Conservation (phyloP, 2,329 filamentous ascomycete genomes). For the Aspergillus novofumigatus region DNA sequence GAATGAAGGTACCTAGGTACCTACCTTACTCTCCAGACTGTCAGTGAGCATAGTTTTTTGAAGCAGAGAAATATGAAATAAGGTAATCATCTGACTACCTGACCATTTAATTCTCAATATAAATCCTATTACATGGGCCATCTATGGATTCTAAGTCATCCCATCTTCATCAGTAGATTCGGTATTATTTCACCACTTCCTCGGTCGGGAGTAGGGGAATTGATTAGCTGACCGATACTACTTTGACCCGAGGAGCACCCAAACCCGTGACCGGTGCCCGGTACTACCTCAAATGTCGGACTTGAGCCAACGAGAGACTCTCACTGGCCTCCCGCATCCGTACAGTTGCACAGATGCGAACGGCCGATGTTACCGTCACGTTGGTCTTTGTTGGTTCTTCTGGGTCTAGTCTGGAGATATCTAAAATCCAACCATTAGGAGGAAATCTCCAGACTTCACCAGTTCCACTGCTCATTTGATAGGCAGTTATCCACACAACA, state of each 20-base stretch:
- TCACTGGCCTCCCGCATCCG: constrained; percentile 13
- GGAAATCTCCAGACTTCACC: neutral
- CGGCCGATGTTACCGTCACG: constrained; percentile 18
- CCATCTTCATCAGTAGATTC: neutral
- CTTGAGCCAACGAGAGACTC: neutral
- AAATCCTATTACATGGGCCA: neutral
- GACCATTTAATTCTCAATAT: neutral
- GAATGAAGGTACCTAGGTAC: too few relatives aligned
- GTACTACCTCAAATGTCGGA: constrained; percentile 3
- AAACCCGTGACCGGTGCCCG: neutral
- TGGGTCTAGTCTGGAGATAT: neutral
- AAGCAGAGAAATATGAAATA: neutral
- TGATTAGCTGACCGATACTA: neutral
- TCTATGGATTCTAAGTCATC: neutral
- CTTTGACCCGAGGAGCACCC: neutral
- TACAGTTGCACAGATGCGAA: constrained; percentile 9
- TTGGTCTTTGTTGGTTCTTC: neutral
- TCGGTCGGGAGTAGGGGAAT: neutral
- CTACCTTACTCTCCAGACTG: neutral
- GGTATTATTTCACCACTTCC: neutral
- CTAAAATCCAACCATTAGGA: neutral
- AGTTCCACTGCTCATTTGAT: too few relatives aligned
- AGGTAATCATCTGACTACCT: neutral
- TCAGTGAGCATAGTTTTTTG: too few relatives aligned
- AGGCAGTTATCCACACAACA: neutral